Evolutionary conservation across 2,329 filamentous ascomycete genomes (phyloP).

Genomic region (Colletotrichum orchidophilum): DNA sequence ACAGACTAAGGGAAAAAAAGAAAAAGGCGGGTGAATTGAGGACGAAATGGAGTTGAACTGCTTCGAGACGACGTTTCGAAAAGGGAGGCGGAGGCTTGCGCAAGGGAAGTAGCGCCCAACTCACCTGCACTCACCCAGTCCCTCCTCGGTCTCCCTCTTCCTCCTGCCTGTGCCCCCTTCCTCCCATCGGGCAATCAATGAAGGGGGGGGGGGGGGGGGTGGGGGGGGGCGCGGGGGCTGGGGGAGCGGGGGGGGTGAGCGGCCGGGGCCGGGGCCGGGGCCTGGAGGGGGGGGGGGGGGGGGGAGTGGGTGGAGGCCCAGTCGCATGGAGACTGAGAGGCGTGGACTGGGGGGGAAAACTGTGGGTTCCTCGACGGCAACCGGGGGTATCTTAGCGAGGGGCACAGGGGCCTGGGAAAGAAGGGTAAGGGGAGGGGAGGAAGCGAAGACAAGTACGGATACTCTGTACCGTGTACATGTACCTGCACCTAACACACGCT

Average conservation of each 20-base stretch:
- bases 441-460: constrained; percentile 11
- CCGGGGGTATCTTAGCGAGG: constrained; percentile 2
- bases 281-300: too few species aligned
- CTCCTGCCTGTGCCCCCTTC: too few species aligned
- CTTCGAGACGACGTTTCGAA: constrained; percentile 21
- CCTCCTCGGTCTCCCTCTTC: neutral
- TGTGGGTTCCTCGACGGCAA: neutral
- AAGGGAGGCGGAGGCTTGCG: constrained; percentile 23
- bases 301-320: constrained; percentile 22
- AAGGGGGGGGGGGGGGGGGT: constrained; percentile 20
- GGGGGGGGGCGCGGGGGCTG: too few species aligned
- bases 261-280: too few species aligned
- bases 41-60: constrained; percentile 4
- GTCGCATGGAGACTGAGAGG: neutral
- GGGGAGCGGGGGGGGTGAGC: too few species aligned
- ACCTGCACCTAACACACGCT: neutral
- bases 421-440: neutral
- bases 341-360: neutral
- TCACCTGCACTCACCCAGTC: neutral
- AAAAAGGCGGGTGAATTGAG: constrained; percentile 8
- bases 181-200: constrained; percentile 7
- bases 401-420: neutral
- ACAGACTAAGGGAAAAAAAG: neutral
- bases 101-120: constrained; percentile 1
- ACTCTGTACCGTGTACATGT: neutral